Percentiles rank a stretch among this genome's conserved stretches.
Conservation (phyloP, 495 filamentous ascomycete species). For the Penicillium mononematosum region DNA sequence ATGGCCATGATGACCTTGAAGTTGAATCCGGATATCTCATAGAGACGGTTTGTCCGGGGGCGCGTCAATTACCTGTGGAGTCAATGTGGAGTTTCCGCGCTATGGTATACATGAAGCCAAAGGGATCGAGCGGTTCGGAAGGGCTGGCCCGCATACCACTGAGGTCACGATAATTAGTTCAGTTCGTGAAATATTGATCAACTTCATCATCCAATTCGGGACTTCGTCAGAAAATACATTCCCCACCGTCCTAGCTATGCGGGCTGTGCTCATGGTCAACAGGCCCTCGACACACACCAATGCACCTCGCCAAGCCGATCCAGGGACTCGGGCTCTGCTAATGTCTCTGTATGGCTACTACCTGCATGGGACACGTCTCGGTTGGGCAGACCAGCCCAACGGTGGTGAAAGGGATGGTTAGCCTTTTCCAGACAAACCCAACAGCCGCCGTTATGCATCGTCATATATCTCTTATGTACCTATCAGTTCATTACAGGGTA, state of each 20-base stretch:
- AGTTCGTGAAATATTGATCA: constrained; percentile 15
- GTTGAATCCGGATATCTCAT: neutral
- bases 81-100: constrained; percentile 11
- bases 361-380: constrained; percentile 24
- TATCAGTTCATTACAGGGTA: neutral
- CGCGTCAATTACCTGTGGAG: constrained; percentile 3
- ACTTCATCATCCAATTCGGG: constrained; percentile 5
- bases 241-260: neutral
- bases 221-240: constrained; percentile 4
- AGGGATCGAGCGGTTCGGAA: constrained; percentile 24
- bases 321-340: constrained; percentile 14
- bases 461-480: neutral
- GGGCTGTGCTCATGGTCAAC: constrained; percentile 24
- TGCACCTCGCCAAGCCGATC: constrained; percentile 19
- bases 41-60: neutral
- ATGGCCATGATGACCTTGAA: neutral
- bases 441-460: constrained; percentile 23
- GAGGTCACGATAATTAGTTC: constrained; percentile 13
- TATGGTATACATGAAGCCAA: constrained; percentile 24
- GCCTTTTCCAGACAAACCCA: constrained; percentile 21
- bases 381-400: constrained; percentile 26
- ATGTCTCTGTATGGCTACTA: constrained; percentile 20
- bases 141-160: constrained; percentile 15
- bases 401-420: constrained; percentile 26
- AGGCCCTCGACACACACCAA: constrained; percentile 13